Evolutionary conservation across 1,284 basidiomycete species (phyloP), one percentile per base, ranked within the genome.

Genomic region (Prillingera fragicola): DNA sequence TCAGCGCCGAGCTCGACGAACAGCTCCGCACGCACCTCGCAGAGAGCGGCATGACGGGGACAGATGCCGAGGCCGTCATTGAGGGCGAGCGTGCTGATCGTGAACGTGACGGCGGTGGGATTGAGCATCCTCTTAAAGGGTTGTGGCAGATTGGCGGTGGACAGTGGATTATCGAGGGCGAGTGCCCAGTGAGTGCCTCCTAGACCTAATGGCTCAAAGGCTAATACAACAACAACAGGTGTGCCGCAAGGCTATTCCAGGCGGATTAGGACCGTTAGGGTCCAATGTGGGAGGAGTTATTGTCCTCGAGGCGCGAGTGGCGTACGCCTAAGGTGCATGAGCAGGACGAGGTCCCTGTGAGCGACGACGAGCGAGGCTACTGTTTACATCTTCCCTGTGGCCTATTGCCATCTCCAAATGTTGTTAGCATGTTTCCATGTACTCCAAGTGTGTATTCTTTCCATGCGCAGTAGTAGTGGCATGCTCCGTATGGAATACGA

Each of bases 151-250:
- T 69, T 1, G 53, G 54, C 3, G 50, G 41, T 3, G 45, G 33
- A 6, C 12, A 37, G 2, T 62, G 52, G 52, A 54, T 67, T 5
- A 55, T 67, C n/a, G 67, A 69, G 50, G 67, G 67, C 2, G 67
- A 69, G 38, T 69, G 67, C 57, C 67, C 67, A 15, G 67, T 69
- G 39, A 57, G 66, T 64, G 13, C 25, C n/a, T 21, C 13, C 28
- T n/a, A n/a, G 19, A 25, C 22, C 23, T 5, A 10, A 13, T 23
- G 8, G 25, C 23, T 26, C 9, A 19, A n/a, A 23, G 8, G 13
- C 4, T 21, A 24, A 19, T 31, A 40, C 46, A 37, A 50, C 48
- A 17, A 12, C 19, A 17, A 1, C 42, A 64, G 62, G 57, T 63
- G 1, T 65, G 63, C 36, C 48, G 63, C 31, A 60, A 63, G 21